These are phyloP conservation scores for Ricinus communis DNA, from an alignment of 345 rosid species.

Conservation along the genomic window DNA sequence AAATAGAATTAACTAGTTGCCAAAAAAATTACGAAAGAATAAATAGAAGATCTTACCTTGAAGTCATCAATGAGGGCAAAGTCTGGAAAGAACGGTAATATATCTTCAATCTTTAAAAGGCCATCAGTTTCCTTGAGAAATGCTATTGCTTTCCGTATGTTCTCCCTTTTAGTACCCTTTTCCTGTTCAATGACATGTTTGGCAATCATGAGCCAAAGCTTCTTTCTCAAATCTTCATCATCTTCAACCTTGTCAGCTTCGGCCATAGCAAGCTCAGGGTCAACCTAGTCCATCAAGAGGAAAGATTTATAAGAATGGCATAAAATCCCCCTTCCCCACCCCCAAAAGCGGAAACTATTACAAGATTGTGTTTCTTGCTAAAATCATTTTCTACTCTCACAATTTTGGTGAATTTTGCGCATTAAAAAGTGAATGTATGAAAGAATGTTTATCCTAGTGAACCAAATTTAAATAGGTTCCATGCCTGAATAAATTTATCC, in stretches of 20 bases:
- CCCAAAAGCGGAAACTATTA: not conserved
- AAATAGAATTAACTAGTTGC: not conserved
- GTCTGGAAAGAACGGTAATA: constrained; percentile 97
- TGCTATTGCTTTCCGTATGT: constrained; percentile 93
- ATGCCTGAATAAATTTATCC: not conserved
- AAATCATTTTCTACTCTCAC: not conserved
- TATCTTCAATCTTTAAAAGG: constrained; percentile 93
- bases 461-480: not conserved
- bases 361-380: not conserved
- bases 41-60: constrained; percentile 53
- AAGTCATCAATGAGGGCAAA: constrained; percentile 98
- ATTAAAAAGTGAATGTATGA: no score
- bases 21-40: not conserved
- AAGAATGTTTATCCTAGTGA: not conserved
- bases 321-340: no score
- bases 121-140: constrained; percentile 99
- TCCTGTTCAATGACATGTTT: constrained; percentile 95
- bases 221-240: constrained; percentile 96
- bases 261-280: constrained; percentile 98
- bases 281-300: constrained; percentile 57
- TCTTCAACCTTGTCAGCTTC: constrained; percentile 99
- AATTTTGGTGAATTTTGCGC: no score
- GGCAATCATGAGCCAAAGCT: constrained; percentile 98
- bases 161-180: constrained; percentile 95
- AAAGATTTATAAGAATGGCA: constrained; percentile 11